Percentiles rank a stretch among this genome's conserved stretches.
phyloP scores from a whole-genome alignment of 2,329 filamentous ascomycete species.

The Fusarium caatingaense region DNA sequence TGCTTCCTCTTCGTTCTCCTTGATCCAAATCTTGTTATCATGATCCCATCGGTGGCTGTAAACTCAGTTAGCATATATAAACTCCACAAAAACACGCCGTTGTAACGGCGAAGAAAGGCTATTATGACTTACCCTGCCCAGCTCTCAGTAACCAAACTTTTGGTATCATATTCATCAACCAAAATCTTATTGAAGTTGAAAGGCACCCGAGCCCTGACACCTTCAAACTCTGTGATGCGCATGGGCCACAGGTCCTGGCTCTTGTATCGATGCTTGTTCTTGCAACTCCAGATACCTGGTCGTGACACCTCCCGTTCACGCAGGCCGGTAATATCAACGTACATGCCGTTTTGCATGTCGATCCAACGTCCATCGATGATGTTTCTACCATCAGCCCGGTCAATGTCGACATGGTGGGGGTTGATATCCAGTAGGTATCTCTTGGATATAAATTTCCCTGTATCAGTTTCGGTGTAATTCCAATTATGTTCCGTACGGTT shows the following conservation, averaged over 20 bases:
- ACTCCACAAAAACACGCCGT: not conserved
- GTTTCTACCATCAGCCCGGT: slow-evolving; percentile 75
- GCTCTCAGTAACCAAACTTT: slow-evolving; percentile 68
- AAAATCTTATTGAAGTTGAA: slow-evolving; percentile 75
- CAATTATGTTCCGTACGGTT: slow-evolving; percentile 77
- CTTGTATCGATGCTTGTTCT: slow-evolving; percentile 80
- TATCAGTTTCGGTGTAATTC: slow-evolving; percentile 56
- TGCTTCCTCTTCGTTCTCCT: slow-evolving; percentile 49
- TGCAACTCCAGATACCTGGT: slow-evolving; percentile 80
- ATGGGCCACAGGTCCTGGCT: slow-evolving; percentile 81
- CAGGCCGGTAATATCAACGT: slow-evolving; percentile 84
- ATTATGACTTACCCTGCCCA: slow-evolving; percentile 68
- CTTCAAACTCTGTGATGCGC: slow-evolving; percentile 79
- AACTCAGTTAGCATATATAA: slow-evolving; percentile 31
- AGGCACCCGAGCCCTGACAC: slow-evolving; percentile 75
- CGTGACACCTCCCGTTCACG: slow-evolving; percentile 70
- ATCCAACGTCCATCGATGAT: slow-evolving; percentile 89
- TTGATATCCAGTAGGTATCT: slow-evolving; percentile 82
- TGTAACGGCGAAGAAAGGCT: not conserved
- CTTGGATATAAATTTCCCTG: slow-evolving; percentile 54
- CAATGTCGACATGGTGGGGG: slow-evolving; percentile 71
- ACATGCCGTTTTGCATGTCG: slow-evolving; percentile 79
- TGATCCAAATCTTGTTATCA: slow-evolving; percentile 69
- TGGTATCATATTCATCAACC: slow-evolving; percentile 72
- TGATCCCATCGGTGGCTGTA: slow-evolving; percentile 70